Evolutionary conservation across 2,329 filamentous ascomycete genomes (phyloP).

Genomic region (Colletotrichum musicola): DNA sequence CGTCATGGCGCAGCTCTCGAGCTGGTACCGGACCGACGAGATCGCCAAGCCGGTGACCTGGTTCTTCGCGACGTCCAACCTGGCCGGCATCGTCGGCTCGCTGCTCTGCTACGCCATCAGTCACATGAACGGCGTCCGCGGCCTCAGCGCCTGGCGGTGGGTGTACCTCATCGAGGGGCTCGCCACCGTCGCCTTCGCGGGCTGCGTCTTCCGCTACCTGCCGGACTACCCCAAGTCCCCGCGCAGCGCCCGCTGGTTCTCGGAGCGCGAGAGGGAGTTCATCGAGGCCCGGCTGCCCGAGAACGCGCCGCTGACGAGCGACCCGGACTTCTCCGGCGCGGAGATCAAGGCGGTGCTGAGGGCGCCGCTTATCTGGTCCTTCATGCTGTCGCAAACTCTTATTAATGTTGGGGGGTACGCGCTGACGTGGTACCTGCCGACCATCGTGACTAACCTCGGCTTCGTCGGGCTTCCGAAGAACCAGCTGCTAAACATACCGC

Average conservation of each 20-base stretch:
- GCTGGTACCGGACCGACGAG: slow-evolving; percentile 61
- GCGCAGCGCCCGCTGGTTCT: slow-evolving; percentile 52
- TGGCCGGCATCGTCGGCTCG: slow-evolving; percentile 51
- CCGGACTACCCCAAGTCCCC: slow-evolving; percentile 59
- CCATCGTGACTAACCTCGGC: slow-evolving; percentile 55
- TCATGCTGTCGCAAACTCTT: slow-evolving; percentile 45
- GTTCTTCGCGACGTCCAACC: slow-evolving; percentile 53
- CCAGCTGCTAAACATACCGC: slow-evolving; percentile 60
- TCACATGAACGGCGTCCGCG: slow-evolving; percentile 43
- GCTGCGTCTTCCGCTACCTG: slow-evolving; percentile 45
- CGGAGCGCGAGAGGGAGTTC: slow-evolving; percentile 53
- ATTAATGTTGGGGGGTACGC: slow-evolving; percentile 57
- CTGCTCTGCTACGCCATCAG: slow-evolving; percentile 47
- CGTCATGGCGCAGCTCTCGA: slow-evolving; percentile 55
- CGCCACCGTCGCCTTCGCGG: slow-evolving; percentile 48
- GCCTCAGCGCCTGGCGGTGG: slow-evolving; percentile 47
- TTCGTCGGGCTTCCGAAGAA: slow-evolving; percentile 57
- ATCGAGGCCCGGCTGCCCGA: slow-evolving; percentile 53
- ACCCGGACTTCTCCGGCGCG: slow-evolving; percentile 49
- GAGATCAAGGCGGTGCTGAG: slow-evolving; percentile 52
- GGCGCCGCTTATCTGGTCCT: slow-evolving; percentile 42
- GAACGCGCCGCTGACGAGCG: slow-evolving; percentile 53
- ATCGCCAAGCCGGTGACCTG: slow-evolving; percentile 56
- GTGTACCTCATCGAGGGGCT: slow-evolving; percentile 60
- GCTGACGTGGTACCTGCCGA: slow-evolving; percentile 56